A percentile compares a stretch with the other conserved stretches of the same genome.
Conservation (phyloP, 768 basidiomycete genomes). For the Fomitopsis serialis region DNA sequence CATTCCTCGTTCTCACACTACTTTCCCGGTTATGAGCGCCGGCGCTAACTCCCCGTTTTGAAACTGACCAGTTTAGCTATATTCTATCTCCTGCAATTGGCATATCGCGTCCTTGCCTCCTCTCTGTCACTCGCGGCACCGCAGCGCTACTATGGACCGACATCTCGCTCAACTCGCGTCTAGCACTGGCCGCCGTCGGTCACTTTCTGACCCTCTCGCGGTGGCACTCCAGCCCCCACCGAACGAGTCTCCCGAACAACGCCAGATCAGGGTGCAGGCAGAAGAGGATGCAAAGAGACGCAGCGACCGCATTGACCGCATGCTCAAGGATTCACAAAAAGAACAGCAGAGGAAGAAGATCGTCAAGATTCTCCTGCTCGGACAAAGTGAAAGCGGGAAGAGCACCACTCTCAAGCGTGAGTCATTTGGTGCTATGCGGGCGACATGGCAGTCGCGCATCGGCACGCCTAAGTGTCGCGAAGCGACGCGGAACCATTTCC, state of each 20-base stretch:
- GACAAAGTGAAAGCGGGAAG: constrained; percentile 88
- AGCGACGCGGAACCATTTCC: no score
- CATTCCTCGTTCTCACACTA: constrained; percentile 5
- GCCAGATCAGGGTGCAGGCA: constrained; percentile 56
- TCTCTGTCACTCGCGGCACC: background rate
- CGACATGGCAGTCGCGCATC: background rate
- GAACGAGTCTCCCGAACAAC: constrained; percentile 65
- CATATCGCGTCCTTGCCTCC: background rate
- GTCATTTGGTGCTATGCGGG: constrained; percentile 25
- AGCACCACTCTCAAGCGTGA: constrained; percentile 86
- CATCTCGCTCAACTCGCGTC: constrained; percentile 1
- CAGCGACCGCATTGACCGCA: constrained; percentile 76
- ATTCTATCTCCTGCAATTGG: constrained; percentile 3
- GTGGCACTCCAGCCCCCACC: constrained; percentile 63
- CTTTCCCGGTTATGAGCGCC: constrained; percentile 1
- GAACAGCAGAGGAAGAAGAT: constrained; percentile 54
- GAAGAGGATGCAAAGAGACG: constrained; percentile 70
- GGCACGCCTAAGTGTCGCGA: background rate
- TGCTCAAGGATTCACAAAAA: constrained; percentile 65
- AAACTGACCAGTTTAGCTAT: constrained; percentile 4
- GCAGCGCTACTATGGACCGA: background rate
- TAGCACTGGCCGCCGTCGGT: constrained; percentile 27
- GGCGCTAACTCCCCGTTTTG: background rate
- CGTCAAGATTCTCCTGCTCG: constrained; percentile 74
- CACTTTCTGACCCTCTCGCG: constrained; percentile 66